Percentiles rank a stretch among this genome's conserved stretches.
Evolutionary conservation across 176 grass and related monocot genomes (phyloP).

Genomic region (Lolium multiflorum): DNA sequence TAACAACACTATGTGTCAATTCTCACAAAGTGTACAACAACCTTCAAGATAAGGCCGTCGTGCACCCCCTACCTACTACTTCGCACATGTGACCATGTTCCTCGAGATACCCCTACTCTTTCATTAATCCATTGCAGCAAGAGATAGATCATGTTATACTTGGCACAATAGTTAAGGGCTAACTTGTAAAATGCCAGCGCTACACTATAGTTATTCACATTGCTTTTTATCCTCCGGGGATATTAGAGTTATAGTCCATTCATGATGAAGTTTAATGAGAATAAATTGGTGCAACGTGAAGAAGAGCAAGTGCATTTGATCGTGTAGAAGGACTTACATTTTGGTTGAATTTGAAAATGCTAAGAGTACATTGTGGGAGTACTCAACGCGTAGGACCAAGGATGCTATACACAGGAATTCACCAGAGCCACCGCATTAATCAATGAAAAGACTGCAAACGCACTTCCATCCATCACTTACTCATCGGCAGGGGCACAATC

Average conservation of each 20-base stretch:
- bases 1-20: no score
- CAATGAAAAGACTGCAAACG: background rate
- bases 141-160: no score
- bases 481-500: background rate
- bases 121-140: no score
- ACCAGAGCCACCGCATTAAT: conserved; percentile 16
- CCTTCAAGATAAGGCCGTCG: no score
- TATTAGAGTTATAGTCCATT: background rate
- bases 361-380: background rate
- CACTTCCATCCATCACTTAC: conserved; percentile 1
- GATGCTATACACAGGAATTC: background rate
- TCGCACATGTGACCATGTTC: no score
- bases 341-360: background rate
- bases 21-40: no score
- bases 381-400: background rate
- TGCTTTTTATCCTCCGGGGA: background rate
- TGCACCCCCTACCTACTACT: no score
- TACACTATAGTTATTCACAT: background rate
- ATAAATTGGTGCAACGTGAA: background rate
- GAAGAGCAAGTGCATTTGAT: background rate
- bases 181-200: background rate
- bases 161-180: no score
- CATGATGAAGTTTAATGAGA: background rate
- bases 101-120: no score
- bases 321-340: background rate